Evolutionary conservation across 2,329 filamentous ascomycete species (phyloP), one percentile per base, ranked within the genome.

Genomic region (Aureobasidium sp.): DNA sequence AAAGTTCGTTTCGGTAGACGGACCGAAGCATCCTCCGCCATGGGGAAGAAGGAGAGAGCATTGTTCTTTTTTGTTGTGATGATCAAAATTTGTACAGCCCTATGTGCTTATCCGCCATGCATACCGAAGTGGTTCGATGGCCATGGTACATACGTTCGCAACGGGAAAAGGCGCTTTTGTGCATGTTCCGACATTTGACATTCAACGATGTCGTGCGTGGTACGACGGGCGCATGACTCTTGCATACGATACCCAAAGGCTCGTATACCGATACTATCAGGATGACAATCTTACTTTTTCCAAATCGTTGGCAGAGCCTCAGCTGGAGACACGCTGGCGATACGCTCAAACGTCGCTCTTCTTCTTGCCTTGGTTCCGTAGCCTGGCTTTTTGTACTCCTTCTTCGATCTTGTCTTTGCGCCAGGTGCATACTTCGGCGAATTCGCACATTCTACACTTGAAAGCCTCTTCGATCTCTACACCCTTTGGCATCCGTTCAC

Each of bases 401-500:
- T 86, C 81, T 56, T 81, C 76, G 52, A 90, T 81, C 68, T 86
- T 84, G 10, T 75, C 75, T 60, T 78, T 75, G 32, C 90, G 76
- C 91, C 91, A 97, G 11, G 79, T 77, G 66, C 91, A 97, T 2
- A 74, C 76, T 2, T 88, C 83, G 0, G 78, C 80, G 67, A 96
- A 96, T 59, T 95, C 89, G 64, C 91, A 97, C 21, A 77, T 81
- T 17, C 81, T 74, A 66, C 91, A 97, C 67, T 96, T 97, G 70
- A 85, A 95, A 0, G 88, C 87, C 61, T 96, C 90, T 62, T 90
- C 84, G 6, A 94, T 78, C 6, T 80, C 76, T 2, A 96, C 90
- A 0, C 91, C 91, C 6, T 77, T 75, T 0, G 90, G 81, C 45
- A 78, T 71, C 14, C 90, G 74, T 61, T 85, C 75, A 1, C 90